A percentile compares a stretch with the other conserved stretches of the same genome.
Evolutionary conservation across 306 rosid genomes (phyloP).

Genomic region (Prunus dulcis): DNA sequence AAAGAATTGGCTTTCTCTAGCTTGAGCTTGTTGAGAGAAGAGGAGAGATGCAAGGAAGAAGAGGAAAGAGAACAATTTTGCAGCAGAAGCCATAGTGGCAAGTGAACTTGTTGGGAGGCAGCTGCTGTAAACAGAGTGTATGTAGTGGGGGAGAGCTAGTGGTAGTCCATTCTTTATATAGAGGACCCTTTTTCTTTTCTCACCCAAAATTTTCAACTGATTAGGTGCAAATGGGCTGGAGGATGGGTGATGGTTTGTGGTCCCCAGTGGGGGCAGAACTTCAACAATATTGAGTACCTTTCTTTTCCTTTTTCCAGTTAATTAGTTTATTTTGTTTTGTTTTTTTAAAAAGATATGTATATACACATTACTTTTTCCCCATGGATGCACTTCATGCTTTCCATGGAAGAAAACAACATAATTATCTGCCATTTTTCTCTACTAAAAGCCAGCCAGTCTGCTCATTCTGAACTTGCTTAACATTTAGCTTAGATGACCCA

Average conservation of each 20-base stretch:
- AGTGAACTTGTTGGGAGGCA: conserved; percentile 1
- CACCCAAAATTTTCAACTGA: conserved; percentile 27
- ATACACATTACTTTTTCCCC: background rate
- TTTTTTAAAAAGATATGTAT: background rate
- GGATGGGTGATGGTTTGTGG: conserved; percentile 49
- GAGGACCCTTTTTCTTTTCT: conserved; percentile 19
- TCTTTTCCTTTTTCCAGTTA: background rate
- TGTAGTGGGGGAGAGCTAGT: conserved; percentile 1
- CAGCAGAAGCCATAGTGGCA: conserved; percentile 49
- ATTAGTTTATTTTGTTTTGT: background rate
- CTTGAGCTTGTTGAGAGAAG: conserved; percentile 44
- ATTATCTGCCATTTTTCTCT: conserved; percentile 20
- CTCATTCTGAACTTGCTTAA: background rate
- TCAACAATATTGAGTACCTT: conserved; percentile 12
- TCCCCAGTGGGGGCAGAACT: conserved; percentile 33
- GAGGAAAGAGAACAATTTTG: conserved; percentile 33
- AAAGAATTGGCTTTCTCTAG: conserved; percentile 82
- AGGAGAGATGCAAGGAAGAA: conserved; percentile 48
- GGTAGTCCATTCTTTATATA: conserved; percentile 39
- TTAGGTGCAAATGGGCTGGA: conserved; percentile 50
- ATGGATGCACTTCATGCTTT: background rate
- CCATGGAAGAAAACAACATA: conserved; percentile 21
- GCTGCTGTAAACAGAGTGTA: background rate
- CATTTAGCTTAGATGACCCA: background rate
- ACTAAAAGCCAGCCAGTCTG: too few species aligned